These are phyloP conservation scores for Yamadazyma siamensis DNA, from an alignment of 1,139 yeast species.

Conservation along the genomic window DNA sequence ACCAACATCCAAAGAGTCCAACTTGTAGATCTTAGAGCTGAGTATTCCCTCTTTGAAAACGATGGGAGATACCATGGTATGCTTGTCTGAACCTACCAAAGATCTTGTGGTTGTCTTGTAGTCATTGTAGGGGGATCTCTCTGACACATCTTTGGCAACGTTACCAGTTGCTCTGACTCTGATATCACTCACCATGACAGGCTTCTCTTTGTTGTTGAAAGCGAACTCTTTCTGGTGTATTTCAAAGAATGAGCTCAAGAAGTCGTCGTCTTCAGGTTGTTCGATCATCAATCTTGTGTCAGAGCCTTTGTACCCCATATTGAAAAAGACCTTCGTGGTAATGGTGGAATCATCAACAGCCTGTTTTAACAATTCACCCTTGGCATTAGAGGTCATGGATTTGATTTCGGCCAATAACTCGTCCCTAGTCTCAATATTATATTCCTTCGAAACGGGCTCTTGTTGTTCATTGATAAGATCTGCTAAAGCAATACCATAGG, in stretches of 20 bases:
- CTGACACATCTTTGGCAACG: conserved; percentile 22
- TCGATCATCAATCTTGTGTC: conserved; percentile 19
- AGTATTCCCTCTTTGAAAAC: conserved; percentile 11
- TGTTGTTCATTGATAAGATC: conserved; percentile 19
- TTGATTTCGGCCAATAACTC: conserved; percentile 12
- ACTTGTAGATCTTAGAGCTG: conserved; percentile 14
- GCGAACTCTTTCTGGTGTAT: conserved; percentile 70
- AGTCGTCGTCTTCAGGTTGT: conserved; percentile 18
- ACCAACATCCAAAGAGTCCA: conserved; percentile 15
- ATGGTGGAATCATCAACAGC: conserved; percentile 16
- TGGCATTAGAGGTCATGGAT: conserved; percentile 8
- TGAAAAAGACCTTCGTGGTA: conserved; percentile 13
- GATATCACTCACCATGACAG: conserved; percentile 19
- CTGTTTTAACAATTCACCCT: conserved; percentile 13
- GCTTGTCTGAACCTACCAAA: conserved; percentile 5
- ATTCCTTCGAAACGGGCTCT: conserved; percentile 16
- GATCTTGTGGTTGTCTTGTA: conserved; percentile 8
- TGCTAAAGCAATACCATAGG: conserved; percentile 20
- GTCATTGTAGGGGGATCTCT: conserved; percentile 14
- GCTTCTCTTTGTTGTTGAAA: conserved; percentile 53
- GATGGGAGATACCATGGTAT: conserved; percentile 5
- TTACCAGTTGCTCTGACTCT: conserved; percentile 17
- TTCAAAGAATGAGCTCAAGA: conserved; percentile 38
- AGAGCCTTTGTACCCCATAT: conserved; percentile 22
- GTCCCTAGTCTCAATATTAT: conserved; percentile 9